A percentile compares a stretch with the other conserved stretches of the same genome.
These are phyloP conservation scores for Calocybe gangraenosa DNA, from an alignment of 768 basidiomycete species.

Conservation along the genomic window DNA sequence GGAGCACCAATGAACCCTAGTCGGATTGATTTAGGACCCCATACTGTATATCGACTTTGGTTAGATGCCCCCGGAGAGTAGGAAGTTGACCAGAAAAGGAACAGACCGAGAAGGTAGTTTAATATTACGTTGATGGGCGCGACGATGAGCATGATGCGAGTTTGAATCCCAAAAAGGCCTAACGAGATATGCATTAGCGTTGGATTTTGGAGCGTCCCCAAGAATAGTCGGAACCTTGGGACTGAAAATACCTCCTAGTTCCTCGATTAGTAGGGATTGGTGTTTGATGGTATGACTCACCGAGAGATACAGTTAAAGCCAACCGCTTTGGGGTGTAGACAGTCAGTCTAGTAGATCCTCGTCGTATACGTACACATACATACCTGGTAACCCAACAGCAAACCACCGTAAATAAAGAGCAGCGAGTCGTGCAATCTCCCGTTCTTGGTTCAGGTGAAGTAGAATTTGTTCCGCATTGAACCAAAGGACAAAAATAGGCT, in stretches of 20 bases:
- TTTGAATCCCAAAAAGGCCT: constrained; percentile 85
- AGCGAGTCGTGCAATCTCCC: constrained; percentile 76
- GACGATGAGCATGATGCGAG: constrained; percentile 71
- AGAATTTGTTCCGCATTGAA: constrained; percentile 77
- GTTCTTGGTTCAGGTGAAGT: constrained; percentile 71
- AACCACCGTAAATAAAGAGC: constrained; percentile 71
- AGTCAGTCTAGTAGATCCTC: too few relatives aligned
- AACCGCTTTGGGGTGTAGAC: constrained; percentile 49
- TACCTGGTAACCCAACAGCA: constrained; percentile 70
- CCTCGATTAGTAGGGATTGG: not conserved
- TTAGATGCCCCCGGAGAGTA: too few relatives aligned
- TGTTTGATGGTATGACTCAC: constrained; percentile 16
- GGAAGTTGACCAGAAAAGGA: not conserved
- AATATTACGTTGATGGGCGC: constrained; percentile 81
- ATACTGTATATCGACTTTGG: constrained; percentile 38
- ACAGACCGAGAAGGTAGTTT: constrained; percentile 76
- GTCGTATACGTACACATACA: not conserved
- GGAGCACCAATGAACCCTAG: constrained; percentile 92
- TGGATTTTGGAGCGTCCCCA: not conserved
- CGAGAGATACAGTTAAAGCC: constrained; percentile 46
- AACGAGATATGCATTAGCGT: constrained; percentile 16
- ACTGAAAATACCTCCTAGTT: constrained; percentile 72
- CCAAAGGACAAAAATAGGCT: constrained; percentile 69
- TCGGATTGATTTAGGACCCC: constrained; percentile 73
- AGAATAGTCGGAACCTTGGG: constrained; percentile 50